Conservation (phyloP, 305 asterid genomes). For the Plantago coronopus region DNA sequence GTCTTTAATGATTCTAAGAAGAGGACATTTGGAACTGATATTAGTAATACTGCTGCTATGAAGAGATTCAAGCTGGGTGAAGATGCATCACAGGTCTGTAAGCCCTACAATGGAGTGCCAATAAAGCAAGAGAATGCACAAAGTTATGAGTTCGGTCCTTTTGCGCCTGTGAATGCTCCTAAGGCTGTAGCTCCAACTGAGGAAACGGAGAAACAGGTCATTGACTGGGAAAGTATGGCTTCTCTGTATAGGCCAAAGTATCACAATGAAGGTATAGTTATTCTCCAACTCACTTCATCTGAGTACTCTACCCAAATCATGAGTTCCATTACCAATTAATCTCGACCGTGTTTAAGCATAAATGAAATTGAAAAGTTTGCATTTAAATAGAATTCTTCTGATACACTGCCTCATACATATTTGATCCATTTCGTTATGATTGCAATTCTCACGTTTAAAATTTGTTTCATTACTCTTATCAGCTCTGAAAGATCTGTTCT, state of each 20-base stretch:
- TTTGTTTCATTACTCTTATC: conserved; percentile 28
- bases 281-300: neutral
- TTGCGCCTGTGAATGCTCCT: conserved; percentile 69
- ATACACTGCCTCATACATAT: no score
- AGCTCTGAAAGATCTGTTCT: conserved; percentile 84
- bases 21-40: conserved; percentile 82
- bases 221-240: conserved; percentile 75
- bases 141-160: conserved; percentile 83
- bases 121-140: conserved; percentile 54
- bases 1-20: conserved; percentile 44
- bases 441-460: conserved; percentile 9
- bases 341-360: neutral
- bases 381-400: no score
- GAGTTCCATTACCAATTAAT: neutral
- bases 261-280: conserved; percentile 79
- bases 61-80: conserved; percentile 58
- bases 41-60: conserved; percentile 57
- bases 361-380: neutral
- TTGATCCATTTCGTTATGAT: neutral
- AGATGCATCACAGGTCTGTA: conserved; percentile 21
- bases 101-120: conserved; percentile 34
- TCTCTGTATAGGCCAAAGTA: conserved; percentile 75
- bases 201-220: conserved; percentile 35
- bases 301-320: neutral
- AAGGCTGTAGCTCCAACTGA: conserved; percentile 41